These are phyloP conservation scores for Massarina eburnea DNA, from an alignment of 2,329 filamentous ascomycete genomes.

Conservation along the genomic window DNA sequence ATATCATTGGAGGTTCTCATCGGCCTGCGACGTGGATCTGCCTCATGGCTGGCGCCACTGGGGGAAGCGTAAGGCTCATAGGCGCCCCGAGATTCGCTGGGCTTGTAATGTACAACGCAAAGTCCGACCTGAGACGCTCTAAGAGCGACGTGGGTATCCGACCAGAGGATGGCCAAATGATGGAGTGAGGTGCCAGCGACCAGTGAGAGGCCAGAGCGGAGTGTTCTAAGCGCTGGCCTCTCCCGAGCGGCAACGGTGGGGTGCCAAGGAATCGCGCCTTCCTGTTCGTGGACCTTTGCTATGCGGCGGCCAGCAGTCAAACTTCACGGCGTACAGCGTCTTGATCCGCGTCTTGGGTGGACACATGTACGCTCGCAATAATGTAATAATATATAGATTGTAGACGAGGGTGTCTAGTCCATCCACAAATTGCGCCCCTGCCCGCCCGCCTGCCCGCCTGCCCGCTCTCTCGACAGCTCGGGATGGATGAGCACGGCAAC, in stretches of 20 bases:
- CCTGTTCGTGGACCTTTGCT: background rate
- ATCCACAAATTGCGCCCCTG: too few relatives aligned
- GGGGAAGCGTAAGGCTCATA: slow-evolving; percentile 34
- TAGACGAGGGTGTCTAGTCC: too few relatives aligned
- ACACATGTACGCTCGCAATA: too few relatives aligned
- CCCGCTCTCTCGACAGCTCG: too few relatives aligned
- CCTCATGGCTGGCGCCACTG: slow-evolving; percentile 36
- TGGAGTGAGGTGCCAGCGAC: slow-evolving; percentile 18
- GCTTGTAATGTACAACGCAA: slow-evolving; percentile 35
- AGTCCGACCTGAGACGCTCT: slow-evolving; percentile 40
- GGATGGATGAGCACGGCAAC: too few relatives aligned
- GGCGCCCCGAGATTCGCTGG: slow-evolving; percentile 41
- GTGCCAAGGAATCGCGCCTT: slow-evolving; percentile 5
- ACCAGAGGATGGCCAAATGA: slow-evolving; percentile 25
- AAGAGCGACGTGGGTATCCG: slow-evolving; percentile 31
- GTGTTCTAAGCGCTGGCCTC: slow-evolving; percentile 24
- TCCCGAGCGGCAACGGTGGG: slow-evolving; percentile 25
- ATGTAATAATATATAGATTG: too few relatives aligned
- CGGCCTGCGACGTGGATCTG: slow-evolving; percentile 22
- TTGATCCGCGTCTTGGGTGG: too few relatives aligned
- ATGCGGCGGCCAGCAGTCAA: slow-evolving; percentile 1
- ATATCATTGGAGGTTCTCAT: slow-evolving; percentile 37
- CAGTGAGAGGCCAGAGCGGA: slow-evolving; percentile 27
- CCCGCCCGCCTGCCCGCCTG: too few relatives aligned
- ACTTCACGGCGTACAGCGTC: background rate